Percentiles rank a stretch among this genome's conserved stretches.
Evolutionary conservation across 768 basidiomycete species (phyloP).

Genomic region (Galerina marginata): DNA sequence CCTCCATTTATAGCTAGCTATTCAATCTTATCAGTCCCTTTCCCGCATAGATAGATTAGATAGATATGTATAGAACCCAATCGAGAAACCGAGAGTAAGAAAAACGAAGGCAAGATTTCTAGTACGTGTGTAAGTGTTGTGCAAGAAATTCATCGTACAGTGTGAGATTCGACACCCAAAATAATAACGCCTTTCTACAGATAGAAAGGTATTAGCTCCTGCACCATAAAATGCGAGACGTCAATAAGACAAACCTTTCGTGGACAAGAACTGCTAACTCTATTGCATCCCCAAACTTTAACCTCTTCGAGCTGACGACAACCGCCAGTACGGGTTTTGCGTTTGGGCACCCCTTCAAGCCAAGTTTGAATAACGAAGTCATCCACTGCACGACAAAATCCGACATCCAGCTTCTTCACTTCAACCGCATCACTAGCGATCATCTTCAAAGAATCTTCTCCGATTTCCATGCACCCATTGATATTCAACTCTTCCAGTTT

Average conservation of each 20-base stretch:
- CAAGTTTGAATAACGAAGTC: slow-evolving; percentile 82
- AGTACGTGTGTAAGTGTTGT: background rate
- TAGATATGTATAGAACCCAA: background rate
- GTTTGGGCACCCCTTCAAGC: slow-evolving; percentile 44
- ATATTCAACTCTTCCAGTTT: slow-evolving; percentile 67
- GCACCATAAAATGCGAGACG: background rate
- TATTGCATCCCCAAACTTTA: slow-evolving; percentile 62
- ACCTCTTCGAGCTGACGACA: slow-evolving; percentile 48
- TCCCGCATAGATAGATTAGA: no score
- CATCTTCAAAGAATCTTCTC: slow-evolving; percentile 45
- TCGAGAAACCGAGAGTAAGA: background rate
- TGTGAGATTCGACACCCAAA: slow-evolving; percentile 22
- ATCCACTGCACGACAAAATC: slow-evolving; percentile 84
- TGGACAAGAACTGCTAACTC: slow-evolving; percentile 45
- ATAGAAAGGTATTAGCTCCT: background rate
- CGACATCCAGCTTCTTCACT: slow-evolving; percentile 72
- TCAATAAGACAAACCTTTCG: slow-evolving; percentile 38
- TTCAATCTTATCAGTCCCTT: no score
- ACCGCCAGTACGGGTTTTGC: slow-evolving; percentile 30
- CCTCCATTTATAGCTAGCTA: no score
- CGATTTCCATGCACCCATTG: slow-evolving; percentile 76
- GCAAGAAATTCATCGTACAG: slow-evolving; percentile 7
- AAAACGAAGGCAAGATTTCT: background rate
- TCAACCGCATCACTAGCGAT: slow-evolving; percentile 40
- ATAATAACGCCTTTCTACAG: slow-evolving; percentile 20